Percentiles rank a stretch among this genome's conserved stretches.
Conservation (phyloP, 2,329 filamentous ascomycete genomes). For the Coniochaeta sp. region DNA sequence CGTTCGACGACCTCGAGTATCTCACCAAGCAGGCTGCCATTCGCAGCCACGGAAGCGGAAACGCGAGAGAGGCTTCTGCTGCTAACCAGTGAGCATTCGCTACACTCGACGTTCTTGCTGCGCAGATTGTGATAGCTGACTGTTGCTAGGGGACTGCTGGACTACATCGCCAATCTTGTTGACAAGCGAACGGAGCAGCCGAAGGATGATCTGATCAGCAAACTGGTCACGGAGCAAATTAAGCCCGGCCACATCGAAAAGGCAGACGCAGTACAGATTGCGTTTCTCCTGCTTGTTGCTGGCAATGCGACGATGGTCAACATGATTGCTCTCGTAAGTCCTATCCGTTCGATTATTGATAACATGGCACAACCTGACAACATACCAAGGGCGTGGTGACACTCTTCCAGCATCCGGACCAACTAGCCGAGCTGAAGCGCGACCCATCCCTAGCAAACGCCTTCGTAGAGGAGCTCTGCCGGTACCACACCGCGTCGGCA, state of each 20-base stretch:
- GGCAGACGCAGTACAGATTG: constrained; percentile 35
- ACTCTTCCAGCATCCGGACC: constrained; percentile 32
- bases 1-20: constrained; percentile 35
- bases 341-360: not conserved
- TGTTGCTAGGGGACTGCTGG: constrained; percentile 27
- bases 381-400: constrained; percentile 30
- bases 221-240: constrained; percentile 31
- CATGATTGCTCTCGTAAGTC: constrained; percentile 35
- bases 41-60: constrained; percentile 37
- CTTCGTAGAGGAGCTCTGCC: constrained; percentile 41
- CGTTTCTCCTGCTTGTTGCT: constrained; percentile 40
- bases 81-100: constrained; percentile 28
- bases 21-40: constrained; percentile 38
- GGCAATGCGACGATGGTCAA: constrained; percentile 45
- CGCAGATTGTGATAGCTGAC: not conserved
- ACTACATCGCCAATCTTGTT: constrained; percentile 35
- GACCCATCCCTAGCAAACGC: constrained; percentile 25
- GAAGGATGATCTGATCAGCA: constrained; percentile 37
- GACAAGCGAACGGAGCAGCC: constrained; percentile 29
- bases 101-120: no score
- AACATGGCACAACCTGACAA: constrained; percentile 5
- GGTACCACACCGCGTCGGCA: constrained; percentile 38
- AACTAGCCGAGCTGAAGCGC: constrained; percentile 30
- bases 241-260: constrained; percentile 28
- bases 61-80: constrained; percentile 33